phyloP scores from a whole-genome alignment of 306 rosid species.

The Acacia crassicarpa region DNA sequence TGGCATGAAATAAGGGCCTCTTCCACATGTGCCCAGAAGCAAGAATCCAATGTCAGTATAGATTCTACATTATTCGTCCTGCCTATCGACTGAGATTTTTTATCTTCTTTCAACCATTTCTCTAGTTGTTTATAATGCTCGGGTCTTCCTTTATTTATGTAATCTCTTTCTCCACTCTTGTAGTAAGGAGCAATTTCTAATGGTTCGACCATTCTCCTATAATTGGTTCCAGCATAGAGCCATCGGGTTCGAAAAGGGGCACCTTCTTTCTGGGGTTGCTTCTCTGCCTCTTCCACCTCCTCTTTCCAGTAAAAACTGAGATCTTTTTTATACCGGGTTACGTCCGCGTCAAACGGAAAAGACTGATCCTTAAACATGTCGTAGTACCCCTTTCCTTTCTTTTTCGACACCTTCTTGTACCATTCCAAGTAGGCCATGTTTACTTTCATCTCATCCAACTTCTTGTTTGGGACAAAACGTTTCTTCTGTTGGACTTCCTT shows the following conservation, averaged over 20 bases:
- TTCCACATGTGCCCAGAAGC: neutral
- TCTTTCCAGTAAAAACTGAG: slow-evolving; percentile 51
- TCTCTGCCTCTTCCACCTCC: slow-evolving; percentile 44
- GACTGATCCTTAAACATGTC: slow-evolving; percentile 44
- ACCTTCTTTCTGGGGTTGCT: neutral
- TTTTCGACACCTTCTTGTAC: slow-evolving; percentile 52
- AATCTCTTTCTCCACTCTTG: neutral
- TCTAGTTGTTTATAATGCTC: slow-evolving; percentile 42
- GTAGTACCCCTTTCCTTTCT: slow-evolving; percentile 43
- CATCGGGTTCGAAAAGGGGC: neutral
- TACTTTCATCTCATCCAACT: slow-evolving; percentile 25
- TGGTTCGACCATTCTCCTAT: neutral
- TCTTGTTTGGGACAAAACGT: slow-evolving; percentile 10
- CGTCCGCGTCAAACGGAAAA: neutral
- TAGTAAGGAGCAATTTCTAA: slow-evolving; percentile 53
- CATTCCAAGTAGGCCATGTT: slow-evolving; percentile 56
- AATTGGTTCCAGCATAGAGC: neutral
- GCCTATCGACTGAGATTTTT: neutral
- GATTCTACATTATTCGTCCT: neutral
- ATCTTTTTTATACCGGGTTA: neutral
- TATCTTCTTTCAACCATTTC: slow-evolving; percentile 29
- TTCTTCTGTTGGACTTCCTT: slow-evolving; percentile 7
- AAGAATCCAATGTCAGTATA: neutral
- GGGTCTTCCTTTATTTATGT: slow-evolving; percentile 29
- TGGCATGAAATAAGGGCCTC: neutral